Percentiles rank a stretch among this genome's conserved stretches.
Conservation (phyloP, 2,329 filamentous ascomycete genomes). For the Byssochlamys sp. region DNA sequence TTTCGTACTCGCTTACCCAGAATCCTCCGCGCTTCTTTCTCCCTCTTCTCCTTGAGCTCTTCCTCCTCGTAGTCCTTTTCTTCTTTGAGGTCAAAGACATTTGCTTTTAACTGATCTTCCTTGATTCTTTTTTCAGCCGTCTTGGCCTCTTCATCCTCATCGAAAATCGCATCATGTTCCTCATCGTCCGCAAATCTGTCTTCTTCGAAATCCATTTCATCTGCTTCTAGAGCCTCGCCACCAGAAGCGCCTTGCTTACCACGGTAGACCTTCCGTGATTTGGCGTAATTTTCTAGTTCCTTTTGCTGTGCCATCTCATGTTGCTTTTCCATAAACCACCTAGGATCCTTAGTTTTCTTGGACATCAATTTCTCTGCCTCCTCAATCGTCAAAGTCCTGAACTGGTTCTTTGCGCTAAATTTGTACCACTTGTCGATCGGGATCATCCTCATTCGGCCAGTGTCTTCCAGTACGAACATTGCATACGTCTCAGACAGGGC, state of each 20-base stretch:
- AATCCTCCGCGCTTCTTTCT: constrained; percentile 59
- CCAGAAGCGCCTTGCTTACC: constrained; percentile 36
- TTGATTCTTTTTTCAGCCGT: constrained; percentile 63
- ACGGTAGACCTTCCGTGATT: constrained; percentile 37
- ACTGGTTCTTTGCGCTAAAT: constrained; percentile 44
- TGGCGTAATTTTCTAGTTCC: constrained; percentile 49
- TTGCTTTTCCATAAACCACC: constrained; percentile 66
- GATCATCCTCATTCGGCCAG: constrained; percentile 67
- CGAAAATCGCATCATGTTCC: constrained; percentile 66
- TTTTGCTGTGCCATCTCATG: constrained; percentile 44
- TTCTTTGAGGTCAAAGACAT: constrained; percentile 69
- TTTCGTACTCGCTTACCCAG: constrained; percentile 71
- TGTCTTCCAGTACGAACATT: constrained; percentile 65
- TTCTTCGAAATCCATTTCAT: constrained; percentile 60
- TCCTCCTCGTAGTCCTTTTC: constrained; percentile 62
- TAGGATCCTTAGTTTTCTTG: constrained; percentile 63
- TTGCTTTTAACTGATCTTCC: constrained; percentile 74
- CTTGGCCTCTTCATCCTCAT: constrained; percentile 72
- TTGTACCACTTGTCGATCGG: constrained; percentile 95
- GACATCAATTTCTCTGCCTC: constrained; percentile 77
- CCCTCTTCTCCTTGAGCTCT: constrained; percentile 52
- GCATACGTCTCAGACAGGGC: constrained; percentile 73
- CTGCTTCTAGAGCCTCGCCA: constrained; percentile 47
- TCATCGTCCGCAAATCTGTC: constrained; percentile 80
- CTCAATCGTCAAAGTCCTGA: constrained; percentile 68